A percentile compares a stretch with the other conserved stretches of the same genome.
phyloP scores from a whole-genome alignment of 768 basidiomycete species.

The Termitomyces sp. region DNA sequence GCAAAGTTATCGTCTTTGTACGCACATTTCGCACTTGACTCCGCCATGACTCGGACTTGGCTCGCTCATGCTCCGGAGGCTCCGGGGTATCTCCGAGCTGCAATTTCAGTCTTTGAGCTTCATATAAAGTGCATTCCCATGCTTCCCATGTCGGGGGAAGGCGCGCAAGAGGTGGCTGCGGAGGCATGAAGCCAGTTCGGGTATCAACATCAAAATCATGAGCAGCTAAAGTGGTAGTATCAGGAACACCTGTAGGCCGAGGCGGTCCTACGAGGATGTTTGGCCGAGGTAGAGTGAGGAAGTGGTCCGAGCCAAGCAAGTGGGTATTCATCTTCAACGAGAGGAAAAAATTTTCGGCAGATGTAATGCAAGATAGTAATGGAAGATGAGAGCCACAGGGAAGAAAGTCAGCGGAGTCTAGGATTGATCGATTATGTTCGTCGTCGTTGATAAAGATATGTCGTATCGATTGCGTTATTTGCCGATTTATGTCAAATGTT shows the following conservation, averaged over 20 bases:
- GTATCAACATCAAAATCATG: constrained; percentile 93
- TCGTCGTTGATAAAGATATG: background rate
- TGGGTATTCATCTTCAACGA: constrained; percentile 6
- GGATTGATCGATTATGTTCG: background rate
- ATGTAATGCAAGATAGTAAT: background rate
- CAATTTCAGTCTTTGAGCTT: constrained; percentile 44
- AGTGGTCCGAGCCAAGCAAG: constrained; percentile 12
- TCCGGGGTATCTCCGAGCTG: constrained; percentile 56
- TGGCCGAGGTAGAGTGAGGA: constrained; percentile 17
- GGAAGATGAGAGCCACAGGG: background rate
- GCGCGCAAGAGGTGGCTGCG: constrained; percentile 60
- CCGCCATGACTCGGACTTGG: constrained; percentile 52
- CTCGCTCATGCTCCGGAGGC: constrained; percentile 35
- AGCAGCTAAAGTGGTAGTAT: constrained; percentile 37
- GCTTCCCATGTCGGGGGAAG: constrained; percentile 60
- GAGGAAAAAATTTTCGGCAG: background rate
- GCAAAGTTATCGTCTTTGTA: background rate
- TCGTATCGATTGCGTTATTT: background rate
- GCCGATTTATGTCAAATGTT: background rate
- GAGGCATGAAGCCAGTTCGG: constrained; percentile 89
- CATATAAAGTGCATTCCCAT: constrained; percentile 68
- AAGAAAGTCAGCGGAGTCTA: background rate
- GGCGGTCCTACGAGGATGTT: constrained; percentile 11
- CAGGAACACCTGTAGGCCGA: constrained; percentile 12
- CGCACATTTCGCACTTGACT: constrained; percentile 43